Percentiles rank a stretch among this genome's conserved stretches.
Evolutionary conservation across 2,329 filamentous ascomycete genomes (phyloP).

Genomic region (Arthroderma sp.): DNA sequence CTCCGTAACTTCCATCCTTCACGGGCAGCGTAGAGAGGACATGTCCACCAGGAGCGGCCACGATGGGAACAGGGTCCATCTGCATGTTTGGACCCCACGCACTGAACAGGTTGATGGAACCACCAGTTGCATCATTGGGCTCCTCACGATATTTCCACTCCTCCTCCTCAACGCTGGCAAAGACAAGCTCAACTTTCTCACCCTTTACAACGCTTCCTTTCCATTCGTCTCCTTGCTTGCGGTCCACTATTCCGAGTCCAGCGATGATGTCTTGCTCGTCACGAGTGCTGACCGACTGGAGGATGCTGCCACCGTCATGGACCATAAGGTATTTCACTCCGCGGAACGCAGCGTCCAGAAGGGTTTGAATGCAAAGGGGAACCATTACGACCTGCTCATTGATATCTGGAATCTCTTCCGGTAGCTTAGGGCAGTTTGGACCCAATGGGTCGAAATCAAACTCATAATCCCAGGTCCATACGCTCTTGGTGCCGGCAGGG

Average conservation of each 20-base stretch:
- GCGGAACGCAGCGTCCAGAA: slow-evolving; percentile 1
- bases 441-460: slow-evolving; percentile 3
- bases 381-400: slow-evolving; percentile 3
- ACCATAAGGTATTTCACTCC: slow-evolving; percentile 6
- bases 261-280: not conserved
- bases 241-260: slow-evolving; percentile 4
- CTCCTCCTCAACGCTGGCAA: not conserved
- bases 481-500: not conserved
- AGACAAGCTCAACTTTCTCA: not conserved
- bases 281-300: not conserved
- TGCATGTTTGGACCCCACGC: slow-evolving; percentile 45
- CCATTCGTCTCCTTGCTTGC: slow-evolving; percentile 4
- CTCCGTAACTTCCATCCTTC: slow-evolving; percentile 3
- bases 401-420: not conserved
- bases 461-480: slow-evolving; percentile 5
- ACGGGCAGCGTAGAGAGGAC: slow-evolving; percentile 3
- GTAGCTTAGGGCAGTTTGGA: slow-evolving; percentile 4
- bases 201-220: slow-evolving; percentile 1
- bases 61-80: slow-evolving; percentile 2
- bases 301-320: slow-evolving; percentile 4
- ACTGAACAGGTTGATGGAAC: slow-evolving; percentile 40
- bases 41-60: slow-evolving; percentile 3
- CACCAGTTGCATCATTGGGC: slow-evolving; percentile 28
- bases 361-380: slow-evolving; percentile 3
- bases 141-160: not conserved